Conservation (phyloP, 768 basidiomycete species). For the Rhizopogon vinicolor region DNA sequence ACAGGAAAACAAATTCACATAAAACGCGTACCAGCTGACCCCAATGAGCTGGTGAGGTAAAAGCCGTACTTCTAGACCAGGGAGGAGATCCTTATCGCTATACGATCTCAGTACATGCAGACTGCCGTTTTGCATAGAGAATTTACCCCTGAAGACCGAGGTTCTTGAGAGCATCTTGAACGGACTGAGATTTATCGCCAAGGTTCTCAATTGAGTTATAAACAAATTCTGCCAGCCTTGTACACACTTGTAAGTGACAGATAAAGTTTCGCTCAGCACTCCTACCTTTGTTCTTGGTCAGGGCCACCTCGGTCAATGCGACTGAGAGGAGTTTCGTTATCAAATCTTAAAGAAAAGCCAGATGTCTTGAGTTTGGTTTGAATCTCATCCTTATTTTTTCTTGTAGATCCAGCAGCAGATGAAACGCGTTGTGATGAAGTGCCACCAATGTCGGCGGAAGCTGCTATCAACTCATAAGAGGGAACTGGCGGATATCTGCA, state of each 20-base stretch:
- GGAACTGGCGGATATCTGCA: not conserved
- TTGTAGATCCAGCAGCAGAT: not conserved
- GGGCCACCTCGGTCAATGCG: constrained; percentile 53
- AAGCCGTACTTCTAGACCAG: constrained; percentile 65
- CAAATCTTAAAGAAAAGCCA: constrained; percentile 45
- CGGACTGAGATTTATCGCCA: constrained; percentile 43
- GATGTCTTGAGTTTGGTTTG: constrained; percentile 3
- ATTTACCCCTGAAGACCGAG: constrained; percentile 48
- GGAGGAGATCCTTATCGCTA: constrained; percentile 52
- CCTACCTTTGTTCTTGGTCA: constrained; percentile 49
- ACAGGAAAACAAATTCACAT: not conserved
- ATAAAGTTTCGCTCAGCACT: not conserved
- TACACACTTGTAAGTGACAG: not conserved
- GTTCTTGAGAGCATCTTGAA: constrained; percentile 46
- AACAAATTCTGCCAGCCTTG: constrained; percentile 60
- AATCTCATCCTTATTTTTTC: not conserved
- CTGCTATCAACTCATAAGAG: not conserved
- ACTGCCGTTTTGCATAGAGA: not conserved
- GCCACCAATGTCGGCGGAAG: not conserved
- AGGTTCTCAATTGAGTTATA: constrained; percentile 54
- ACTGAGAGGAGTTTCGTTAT: constrained; percentile 42
- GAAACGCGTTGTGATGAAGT: not conserved
- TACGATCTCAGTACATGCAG: constrained; percentile 5
- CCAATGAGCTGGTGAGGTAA: constrained; percentile 76
- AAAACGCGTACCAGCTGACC: constrained; percentile 52